phyloP scores from a whole-genome alignment of 345 rosid genomes.

The Salix viminalis region DNA sequence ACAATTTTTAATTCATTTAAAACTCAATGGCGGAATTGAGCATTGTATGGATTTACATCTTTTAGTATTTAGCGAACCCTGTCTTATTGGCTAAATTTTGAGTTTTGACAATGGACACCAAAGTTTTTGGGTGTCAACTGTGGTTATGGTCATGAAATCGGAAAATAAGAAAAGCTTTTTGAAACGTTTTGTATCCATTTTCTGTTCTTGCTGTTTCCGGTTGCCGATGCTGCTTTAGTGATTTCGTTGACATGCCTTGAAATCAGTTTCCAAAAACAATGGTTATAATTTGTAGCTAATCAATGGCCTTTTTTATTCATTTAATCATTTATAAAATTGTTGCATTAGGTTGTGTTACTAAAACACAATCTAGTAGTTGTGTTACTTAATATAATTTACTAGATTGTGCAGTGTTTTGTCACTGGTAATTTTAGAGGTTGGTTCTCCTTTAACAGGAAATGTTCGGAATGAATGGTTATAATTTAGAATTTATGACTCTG shows the following conservation, averaged over 20 bases:
- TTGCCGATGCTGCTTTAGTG: background rate
- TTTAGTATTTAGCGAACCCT: background rate
- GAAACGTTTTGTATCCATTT: too few relatives aligned
- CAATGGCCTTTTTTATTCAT: background rate
- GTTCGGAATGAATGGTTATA: background rate
- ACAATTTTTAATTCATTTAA: background rate
- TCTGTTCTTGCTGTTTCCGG: background rate
- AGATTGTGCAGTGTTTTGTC: background rate
- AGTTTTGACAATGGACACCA: background rate
- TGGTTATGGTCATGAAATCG: background rate
- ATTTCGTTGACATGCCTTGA: background rate
- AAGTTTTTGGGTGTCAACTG: background rate
- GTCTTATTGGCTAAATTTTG: background rate
- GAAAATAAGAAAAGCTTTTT: too few relatives aligned
- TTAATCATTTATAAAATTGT: background rate
- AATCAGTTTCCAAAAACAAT: background rate
- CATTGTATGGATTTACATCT: background rate
- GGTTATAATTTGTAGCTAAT: background rate
- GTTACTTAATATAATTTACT: background rate
- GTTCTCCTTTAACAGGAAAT: background rate
- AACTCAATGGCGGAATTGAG: too few relatives aligned
- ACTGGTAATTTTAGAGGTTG: background rate
- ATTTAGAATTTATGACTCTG: background rate
- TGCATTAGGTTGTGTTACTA: background rate
- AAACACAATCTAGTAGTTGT: background rate